Conservation (phyloP, 176 grass and related monocot genomes). For the Phoenix dactylifera region DNA sequence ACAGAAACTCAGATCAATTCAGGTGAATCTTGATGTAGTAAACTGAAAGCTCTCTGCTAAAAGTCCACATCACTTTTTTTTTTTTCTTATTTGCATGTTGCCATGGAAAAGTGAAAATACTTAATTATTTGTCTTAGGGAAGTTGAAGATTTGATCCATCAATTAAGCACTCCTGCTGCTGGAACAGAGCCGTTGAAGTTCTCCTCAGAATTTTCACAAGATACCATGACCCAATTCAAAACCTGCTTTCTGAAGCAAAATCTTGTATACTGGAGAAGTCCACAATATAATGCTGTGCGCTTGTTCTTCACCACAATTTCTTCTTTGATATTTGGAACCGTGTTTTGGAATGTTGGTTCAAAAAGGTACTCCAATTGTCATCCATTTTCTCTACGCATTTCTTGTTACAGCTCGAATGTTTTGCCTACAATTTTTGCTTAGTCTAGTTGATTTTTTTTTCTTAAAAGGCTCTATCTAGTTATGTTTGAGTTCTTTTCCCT, state of each 20-base stretch:
- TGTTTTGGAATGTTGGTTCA: slow-evolving; percentile 65
- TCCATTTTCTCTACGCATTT: slow-evolving; percentile 3
- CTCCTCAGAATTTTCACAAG: slow-evolving; percentile 43
- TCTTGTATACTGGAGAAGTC: slow-evolving; percentile 74
- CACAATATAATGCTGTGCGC: slow-evolving; percentile 56
- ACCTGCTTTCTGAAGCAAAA: slow-evolving; percentile 49
- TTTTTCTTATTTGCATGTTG: no score
- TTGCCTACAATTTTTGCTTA: no score
- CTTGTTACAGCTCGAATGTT: no score
- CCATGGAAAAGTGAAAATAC: no score
- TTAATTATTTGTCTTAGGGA: slow-evolving; percentile 19
- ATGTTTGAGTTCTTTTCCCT: no score
- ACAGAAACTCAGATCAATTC: slow-evolving; percentile 51
- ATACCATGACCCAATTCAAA: slow-evolving; percentile 41
- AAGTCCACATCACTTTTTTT: neutral
- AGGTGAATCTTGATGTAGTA: slow-evolving; percentile 26
- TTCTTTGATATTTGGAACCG: slow-evolving; percentile 47
- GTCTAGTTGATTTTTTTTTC: no score
- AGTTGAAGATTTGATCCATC: slow-evolving; percentile 38
- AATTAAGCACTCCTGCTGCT: slow-evolving; percentile 32
- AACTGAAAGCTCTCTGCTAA: neutral
- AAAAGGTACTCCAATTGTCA: slow-evolving; percentile 24
- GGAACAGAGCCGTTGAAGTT: slow-evolving; percentile 46
- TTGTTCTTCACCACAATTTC: slow-evolving; percentile 48
- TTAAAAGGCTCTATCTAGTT: no score